A percentile compares a stretch with the other conserved stretches of the same genome.
phyloP scores from a whole-genome alignment of 768 basidiomycete genomes.

The Rhodotorula paludigena region DNA sequence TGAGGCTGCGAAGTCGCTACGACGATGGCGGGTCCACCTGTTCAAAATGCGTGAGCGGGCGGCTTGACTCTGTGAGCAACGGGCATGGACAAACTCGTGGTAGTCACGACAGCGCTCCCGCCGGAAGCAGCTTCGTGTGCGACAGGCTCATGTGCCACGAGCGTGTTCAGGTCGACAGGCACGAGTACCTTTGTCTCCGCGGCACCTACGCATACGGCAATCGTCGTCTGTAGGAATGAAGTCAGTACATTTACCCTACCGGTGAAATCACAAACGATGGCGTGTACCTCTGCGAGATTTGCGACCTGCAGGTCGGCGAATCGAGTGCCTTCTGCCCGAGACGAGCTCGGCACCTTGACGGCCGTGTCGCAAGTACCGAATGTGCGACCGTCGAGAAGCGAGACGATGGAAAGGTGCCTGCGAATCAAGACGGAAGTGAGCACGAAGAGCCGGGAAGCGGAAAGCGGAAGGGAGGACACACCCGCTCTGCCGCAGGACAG shows the following conservation, averaged over 20 bases:
- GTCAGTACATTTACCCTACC: accelerated
- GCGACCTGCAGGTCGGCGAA: constrained; percentile 4
- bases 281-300: neutral
- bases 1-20: no score
- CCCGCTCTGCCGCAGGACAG: constrained; percentile 11
- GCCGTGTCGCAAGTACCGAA: constrained; percentile 2
- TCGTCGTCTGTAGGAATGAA: neutral
- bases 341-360: neutral
- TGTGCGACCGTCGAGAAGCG: constrained; percentile 8
- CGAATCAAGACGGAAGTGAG: no score
- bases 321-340: no score
- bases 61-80: no score
- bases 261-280: neutral
- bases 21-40: no score
- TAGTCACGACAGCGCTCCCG: neutral
- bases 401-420: constrained; percentile 16
- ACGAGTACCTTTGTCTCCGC: neutral
- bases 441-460: neutral
- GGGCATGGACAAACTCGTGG: constrained; percentile 3
- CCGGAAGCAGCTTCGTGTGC: neutral
- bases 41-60: no score
- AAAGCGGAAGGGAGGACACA: neutral
- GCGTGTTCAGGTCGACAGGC: constrained; percentile 14
- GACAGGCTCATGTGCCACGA: neutral
- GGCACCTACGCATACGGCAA: neutral